These are phyloP conservation scores for Globisporangium iwayamae DNA, from an alignment of 352 stramenopile species.

Conservation along the genomic window DNA sequence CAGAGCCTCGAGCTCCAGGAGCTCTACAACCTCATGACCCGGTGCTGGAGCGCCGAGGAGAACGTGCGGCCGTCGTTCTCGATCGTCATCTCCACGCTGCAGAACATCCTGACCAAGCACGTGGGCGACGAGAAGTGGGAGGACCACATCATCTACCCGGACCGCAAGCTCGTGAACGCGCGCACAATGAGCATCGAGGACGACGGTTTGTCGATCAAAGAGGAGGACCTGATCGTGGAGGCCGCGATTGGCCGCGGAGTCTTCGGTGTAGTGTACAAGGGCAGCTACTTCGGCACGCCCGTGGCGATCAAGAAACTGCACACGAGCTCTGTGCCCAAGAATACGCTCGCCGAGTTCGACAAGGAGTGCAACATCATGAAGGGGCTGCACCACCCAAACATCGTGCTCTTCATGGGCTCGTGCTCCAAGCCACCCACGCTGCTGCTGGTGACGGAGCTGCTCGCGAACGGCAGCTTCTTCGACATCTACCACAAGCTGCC, in stretches of 20 bases:
- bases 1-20: conserved; percentile 57
- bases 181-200: conserved; percentile 42
- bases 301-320: conserved; percentile 85
- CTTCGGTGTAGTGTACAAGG: conserved; percentile 82
- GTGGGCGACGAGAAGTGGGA: conserved; percentile 80
- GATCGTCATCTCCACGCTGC: conserved; percentile 73
- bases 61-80: conserved; percentile 76
- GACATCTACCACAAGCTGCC: conserved; percentile 87
- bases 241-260: conserved; percentile 68
- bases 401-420: conserved; percentile 97
- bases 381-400: conserved; percentile 95
- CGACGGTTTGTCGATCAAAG: conserved; percentile 72
- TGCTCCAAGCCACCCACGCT: conserved; percentile 96
- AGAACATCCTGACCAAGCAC: conserved; percentile 62
- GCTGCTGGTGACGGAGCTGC: conserved; percentile 94
- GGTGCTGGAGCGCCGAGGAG: conserved; percentile 76
- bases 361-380: conserved; percentile 87
- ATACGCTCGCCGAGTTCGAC: conserved; percentile 78
- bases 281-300: conserved; percentile 78
- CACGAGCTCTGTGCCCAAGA: conserved; percentile 74
- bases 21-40: conserved; percentile 60
- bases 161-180: conserved; percentile 65
- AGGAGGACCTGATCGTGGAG: conserved; percentile 75
- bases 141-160: conserved; percentile 79
- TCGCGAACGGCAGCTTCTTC: conserved; percentile 81